These are phyloP conservation scores for Cladosporium sphaerospermum DNA, from an alignment of 2,329 filamentous ascomycete genomes.

Conservation along the genomic window DNA sequence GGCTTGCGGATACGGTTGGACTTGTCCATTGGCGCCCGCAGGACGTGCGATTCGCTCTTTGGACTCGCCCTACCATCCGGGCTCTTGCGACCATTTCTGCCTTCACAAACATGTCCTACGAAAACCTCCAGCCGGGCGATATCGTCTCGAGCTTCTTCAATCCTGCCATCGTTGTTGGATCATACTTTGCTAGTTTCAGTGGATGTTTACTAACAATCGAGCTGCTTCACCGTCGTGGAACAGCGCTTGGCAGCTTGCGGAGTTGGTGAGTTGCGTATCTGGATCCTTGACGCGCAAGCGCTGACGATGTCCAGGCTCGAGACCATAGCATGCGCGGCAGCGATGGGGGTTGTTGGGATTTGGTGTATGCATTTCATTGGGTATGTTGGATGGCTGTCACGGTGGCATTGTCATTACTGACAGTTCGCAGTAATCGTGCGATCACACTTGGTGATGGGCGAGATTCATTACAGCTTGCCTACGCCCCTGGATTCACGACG, in stretches of 20 bases:
- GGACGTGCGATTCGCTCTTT: neutral
- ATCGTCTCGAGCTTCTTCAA: constrained; percentile 36
- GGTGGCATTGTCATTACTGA: neutral
- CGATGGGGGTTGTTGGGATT: constrained; percentile 45
- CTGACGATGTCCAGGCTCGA: constrained; percentile 32
- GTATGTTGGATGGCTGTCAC: neutral
- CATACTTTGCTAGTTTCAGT: constrained; percentile 63
- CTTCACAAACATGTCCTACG: neutral
- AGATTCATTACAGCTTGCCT: constrained; percentile 61
- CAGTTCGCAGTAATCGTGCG: constrained; percentile 63
- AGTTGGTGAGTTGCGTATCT: constrained; percentile 24
- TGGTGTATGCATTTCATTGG: constrained; percentile 61
- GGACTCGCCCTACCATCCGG: neutral
- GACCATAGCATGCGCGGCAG: constrained; percentile 35
- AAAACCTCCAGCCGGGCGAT: constrained; percentile 6
- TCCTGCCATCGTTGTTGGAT: constrained; percentile 61
- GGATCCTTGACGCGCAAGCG: neutral
- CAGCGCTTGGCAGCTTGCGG: constrained; percentile 24
- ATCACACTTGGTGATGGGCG: constrained; percentile 63
- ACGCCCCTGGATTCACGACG: constrained; percentile 64
- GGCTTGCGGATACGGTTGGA: neutral
- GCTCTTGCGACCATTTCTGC: neutral
- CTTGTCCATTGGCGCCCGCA: neutral
- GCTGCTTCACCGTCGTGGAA: constrained; percentile 59
- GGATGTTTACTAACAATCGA: constrained; percentile 76